Conservation (phyloP, 176 grass and related monocot genomes). For the Paspalum notatum region DNA sequence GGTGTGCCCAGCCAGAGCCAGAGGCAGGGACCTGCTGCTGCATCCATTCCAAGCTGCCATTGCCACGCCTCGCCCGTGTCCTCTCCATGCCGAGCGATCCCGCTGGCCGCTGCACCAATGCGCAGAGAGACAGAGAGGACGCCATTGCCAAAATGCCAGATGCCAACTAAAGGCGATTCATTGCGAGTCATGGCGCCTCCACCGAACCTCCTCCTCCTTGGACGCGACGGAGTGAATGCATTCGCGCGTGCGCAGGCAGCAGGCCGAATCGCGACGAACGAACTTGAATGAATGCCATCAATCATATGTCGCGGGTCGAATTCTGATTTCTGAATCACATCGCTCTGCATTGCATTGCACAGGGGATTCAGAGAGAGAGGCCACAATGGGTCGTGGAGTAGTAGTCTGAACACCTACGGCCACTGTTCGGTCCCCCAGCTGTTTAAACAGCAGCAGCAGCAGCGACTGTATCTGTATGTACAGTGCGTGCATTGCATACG, state of each 20-base stretch:
- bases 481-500: too few species aligned
- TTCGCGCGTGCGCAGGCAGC: too few species aligned
- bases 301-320: neutral
- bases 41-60: neutral
- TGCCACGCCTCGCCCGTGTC: neutral
- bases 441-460: neutral
- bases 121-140: too few species aligned
- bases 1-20: neutral
- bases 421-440: neutral
- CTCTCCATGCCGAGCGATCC: neutral
- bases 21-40: neutral
- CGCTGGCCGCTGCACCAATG: too few species aligned
- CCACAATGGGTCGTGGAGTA: too few species aligned
- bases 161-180: neutral
- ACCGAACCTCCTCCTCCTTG: neutral
- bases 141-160: neutral
- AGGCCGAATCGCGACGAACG: neutral
- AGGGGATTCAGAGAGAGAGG: neutral
- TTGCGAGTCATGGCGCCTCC: neutral
- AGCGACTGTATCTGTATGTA: too few species aligned
- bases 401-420: neutral
- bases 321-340: neutral
- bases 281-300: neutral
- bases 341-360: neutral
- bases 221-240: conserved; percentile 1